These are phyloP conservation scores for Aureobasidium sp. DNA, from an alignment of 2,329 filamentous ascomycete species.

Conservation along the genomic window DNA sequence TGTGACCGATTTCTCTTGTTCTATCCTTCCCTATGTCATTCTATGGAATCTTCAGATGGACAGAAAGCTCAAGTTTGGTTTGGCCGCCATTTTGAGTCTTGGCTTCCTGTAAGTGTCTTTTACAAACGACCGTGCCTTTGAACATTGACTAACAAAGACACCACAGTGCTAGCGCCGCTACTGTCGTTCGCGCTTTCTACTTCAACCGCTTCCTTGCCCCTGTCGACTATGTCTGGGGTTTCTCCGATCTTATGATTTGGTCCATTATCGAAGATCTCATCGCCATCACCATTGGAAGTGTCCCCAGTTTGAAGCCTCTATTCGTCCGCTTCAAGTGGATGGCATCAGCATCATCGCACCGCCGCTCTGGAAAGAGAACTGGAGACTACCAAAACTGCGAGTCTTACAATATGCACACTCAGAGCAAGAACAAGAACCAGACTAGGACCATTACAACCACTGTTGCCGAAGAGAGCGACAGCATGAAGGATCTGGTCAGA, in stretches of 20 bases:
- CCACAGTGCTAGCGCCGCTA: constrained; percentile 41
- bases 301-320: constrained; percentile 18
- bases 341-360: neutral
- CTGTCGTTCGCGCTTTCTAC: constrained; percentile 37
- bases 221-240: constrained; percentile 30
- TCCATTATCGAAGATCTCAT: constrained; percentile 18
- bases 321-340: constrained; percentile 1
- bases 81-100: constrained; percentile 29
- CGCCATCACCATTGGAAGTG: constrained; percentile 17
- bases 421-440: neutral
- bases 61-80: constrained; percentile 26
- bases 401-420: constrained; percentile 2
- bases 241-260: constrained; percentile 18
- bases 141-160: neutral
- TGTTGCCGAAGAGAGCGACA: constrained; percentile 5
- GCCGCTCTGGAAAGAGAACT: neutral
- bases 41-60: constrained; percentile 32
- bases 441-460: constrained; percentile 3
- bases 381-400: constrained; percentile 2
- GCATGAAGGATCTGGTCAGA: constrained; percentile 6
- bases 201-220: constrained; percentile 28
- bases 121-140: too few species aligned
- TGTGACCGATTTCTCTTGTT: constrained; percentile 32
- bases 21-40: constrained; percentile 31
- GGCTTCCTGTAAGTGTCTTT: constrained; percentile 24